Conservation (phyloP, 129 eudicot species). For the Ambrosia artemisiifolia region DNA sequence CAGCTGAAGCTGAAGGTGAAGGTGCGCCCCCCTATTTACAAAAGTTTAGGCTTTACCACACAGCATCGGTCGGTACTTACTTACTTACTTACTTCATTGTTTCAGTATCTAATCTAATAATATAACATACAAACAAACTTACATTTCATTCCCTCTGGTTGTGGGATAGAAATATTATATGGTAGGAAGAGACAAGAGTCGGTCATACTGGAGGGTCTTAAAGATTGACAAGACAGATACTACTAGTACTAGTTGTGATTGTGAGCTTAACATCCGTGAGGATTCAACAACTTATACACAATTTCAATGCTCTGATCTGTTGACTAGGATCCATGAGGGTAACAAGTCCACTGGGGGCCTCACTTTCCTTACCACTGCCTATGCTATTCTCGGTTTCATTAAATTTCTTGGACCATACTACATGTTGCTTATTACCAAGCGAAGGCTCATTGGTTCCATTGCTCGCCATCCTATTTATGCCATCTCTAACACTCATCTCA, state of each 20-base stretch:
- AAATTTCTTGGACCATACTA: conserved; percentile 81
- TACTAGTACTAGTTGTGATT: no score
- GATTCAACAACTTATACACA: conserved; percentile 56
- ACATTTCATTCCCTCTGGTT: no score
- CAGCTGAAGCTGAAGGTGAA: no score
- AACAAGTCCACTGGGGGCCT: conserved; percentile 78
- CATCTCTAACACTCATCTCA: conserved; percentile 61
- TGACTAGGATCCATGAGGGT: conserved; percentile 70
- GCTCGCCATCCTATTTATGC: conserved; percentile 74
- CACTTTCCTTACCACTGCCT: conserved; percentile 61
- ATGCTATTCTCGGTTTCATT: conserved; percentile 84
- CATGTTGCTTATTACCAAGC: conserved; percentile 66
- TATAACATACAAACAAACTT: no score
- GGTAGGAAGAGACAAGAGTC: conserved; percentile 77
- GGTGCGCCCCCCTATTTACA: no score
- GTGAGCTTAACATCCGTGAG: conserved; percentile 62
- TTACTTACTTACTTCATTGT: no score
- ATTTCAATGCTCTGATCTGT: conserved; percentile 55
- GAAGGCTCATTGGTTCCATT: conserved; percentile 67
- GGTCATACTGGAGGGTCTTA: conserved; percentile 69
- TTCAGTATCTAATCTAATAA: no score
- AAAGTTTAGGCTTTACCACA: no score
- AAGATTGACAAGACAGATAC: conserved; percentile 74
- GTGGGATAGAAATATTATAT: conserved; percentile 71
- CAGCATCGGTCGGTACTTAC: no score